A percentile compares a stretch with the other conserved stretches of the same genome.
Evolutionary conservation across 2,329 filamentous ascomycete genomes (phyloP).

Genomic region (Verticillium longisporum): DNA sequence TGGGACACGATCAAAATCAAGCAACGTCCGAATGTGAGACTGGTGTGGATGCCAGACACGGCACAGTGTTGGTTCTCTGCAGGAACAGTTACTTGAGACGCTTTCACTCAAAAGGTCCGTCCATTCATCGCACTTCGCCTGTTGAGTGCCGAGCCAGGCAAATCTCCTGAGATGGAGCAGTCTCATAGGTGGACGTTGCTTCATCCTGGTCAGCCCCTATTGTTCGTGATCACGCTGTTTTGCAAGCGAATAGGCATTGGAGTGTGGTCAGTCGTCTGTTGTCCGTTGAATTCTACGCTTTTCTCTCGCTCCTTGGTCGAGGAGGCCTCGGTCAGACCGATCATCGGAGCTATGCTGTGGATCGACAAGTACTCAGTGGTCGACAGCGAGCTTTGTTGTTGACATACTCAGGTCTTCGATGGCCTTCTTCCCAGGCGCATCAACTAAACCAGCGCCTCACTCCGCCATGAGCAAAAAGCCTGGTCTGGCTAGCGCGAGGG

Average conservation of each 20-base stretch:
- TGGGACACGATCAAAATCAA: neutral
- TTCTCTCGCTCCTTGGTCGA: neutral
- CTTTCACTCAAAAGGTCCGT: neutral
- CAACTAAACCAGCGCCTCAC: neutral
- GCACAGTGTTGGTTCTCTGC: neutral
- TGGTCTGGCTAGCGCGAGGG: neutral
- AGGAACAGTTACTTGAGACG: neutral
- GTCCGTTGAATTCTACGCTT: neutral
- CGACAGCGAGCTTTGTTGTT: neutral
- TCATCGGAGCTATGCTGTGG: neutral
- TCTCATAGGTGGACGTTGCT: neutral
- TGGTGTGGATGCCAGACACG: neutral
- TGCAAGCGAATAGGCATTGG: neutral
- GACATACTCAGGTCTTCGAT: neutral
- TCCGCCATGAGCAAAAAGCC: neutral
- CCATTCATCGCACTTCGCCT: neutral
- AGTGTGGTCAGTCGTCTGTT: neutral
- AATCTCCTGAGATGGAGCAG: neutral
- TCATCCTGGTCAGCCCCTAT: neutral
- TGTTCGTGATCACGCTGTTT: neutral
- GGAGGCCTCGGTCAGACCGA: neutral
- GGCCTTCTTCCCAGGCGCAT: neutral
- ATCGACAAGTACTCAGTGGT: neutral
- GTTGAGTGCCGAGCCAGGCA: neutral
- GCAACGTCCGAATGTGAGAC: too few species aligned